These are phyloP conservation scores for Peterozyma xylosa DNA, from an alignment of 805 yeast genomes.

Conservation along the genomic window DNA sequence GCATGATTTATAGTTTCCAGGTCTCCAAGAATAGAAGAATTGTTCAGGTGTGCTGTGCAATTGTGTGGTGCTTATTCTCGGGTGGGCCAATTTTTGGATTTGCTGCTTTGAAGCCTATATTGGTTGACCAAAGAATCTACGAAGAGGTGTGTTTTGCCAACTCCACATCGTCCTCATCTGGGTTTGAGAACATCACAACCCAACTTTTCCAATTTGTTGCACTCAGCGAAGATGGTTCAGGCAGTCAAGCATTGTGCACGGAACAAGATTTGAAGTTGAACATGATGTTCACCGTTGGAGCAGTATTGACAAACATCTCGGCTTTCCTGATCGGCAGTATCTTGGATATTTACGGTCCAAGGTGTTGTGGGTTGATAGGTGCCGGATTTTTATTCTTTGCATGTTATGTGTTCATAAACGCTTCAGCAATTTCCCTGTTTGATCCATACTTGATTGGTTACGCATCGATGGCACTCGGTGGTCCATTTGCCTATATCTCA, in stretches of 20 bases:
- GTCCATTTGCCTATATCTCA: constrained; percentile 50
- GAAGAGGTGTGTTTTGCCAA: constrained; percentile 28
- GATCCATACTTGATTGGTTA: constrained; percentile 50
- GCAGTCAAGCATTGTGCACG: constrained; percentile 31
- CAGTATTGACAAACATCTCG: constrained; percentile 46
- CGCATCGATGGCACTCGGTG: constrained; percentile 47
- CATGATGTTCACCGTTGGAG: constrained; percentile 53
- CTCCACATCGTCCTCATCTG: constrained; percentile 7
- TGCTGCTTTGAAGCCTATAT: constrained; percentile 50
- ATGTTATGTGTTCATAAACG: constrained; percentile 35
- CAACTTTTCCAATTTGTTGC: constrained; percentile 10
- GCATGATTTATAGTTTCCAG: constrained; percentile 6
- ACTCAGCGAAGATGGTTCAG: constrained; percentile 1
- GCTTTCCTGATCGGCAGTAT: constrained; percentile 43
- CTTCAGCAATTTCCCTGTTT: constrained; percentile 21
- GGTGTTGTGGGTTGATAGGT: constrained; percentile 45
- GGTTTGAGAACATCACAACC: background rate
- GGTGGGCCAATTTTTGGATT: constrained; percentile 56
- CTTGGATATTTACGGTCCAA: constrained; percentile 45
- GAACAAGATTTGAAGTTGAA: constrained; percentile 47
- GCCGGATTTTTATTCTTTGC: constrained; percentile 38
- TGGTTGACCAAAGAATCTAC: constrained; percentile 41
- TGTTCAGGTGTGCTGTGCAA: constrained; percentile 40
- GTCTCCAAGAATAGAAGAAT: constrained; percentile 19
- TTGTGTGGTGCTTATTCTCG: constrained; percentile 45